Evolutionary conservation across 768 basidiomycete species (phyloP), one percentile per base, ranked within the genome.

Genomic region (Rubroboletus pulcherrimus): DNA sequence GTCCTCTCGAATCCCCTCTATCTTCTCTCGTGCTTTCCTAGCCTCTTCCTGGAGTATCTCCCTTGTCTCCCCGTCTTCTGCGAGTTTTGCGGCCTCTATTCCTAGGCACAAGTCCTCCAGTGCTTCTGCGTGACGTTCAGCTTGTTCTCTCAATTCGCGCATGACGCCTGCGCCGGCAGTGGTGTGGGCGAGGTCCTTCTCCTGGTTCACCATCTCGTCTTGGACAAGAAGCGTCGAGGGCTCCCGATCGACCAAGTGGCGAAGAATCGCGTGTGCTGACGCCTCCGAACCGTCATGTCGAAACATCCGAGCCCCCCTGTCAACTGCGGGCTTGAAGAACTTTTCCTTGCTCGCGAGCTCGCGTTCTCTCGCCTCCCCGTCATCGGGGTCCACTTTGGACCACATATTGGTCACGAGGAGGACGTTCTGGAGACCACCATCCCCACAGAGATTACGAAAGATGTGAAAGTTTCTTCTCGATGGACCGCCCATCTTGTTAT

Each of bases 371-470:
- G 67, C 68, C 45, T 71, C 59, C 1, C 77, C 79, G 3, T 73
- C 56, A 7, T 67, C 62, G 11, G 49, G 54, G 12, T 67, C 65
- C 38, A 80, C 73, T 35, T 73, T 65, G 11, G 72, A 75, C 81
- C 81, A 82, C 78, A 78, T 81, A 5, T 74, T 83, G 17, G 82
- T 82, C 38, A 77, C 75, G 44, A 84, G 72, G 9, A 80, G 69
- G 29, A 84, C 78, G 51, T 76, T 80, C 39, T 68, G 63, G 34
- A 84, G 74, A 14, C 75, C 70, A 14, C 52, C 64, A 21, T 78
- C 76, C 8, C 82, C 82, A 48, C 82, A 83, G 17, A 84, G 72
- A 55, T 78, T 72, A 38, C 76, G 68, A 65, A 83, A 80, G 63
- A 81, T 74, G 37, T 71, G 70, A 56, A 80, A 79, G 56, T 79